These are phyloP conservation scores for Avena eriantha DNA, from an alignment of 176 grass and related monocot species.

Conservation along the genomic window DNA sequence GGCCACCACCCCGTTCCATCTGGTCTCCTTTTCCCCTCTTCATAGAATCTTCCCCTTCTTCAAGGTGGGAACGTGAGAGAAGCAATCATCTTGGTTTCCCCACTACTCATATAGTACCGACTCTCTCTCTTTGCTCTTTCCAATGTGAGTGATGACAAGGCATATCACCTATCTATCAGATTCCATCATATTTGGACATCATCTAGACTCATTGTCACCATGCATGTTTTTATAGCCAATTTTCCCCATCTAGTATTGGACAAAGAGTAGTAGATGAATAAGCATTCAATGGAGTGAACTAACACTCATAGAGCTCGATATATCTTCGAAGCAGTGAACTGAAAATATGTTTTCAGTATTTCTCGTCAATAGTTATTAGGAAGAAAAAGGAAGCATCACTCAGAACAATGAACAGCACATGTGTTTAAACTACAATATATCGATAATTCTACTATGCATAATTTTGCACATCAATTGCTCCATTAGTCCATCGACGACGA, in stretches of 20 bases:
- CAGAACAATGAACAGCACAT: neutral
- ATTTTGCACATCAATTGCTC: neutral
- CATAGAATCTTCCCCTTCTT: slow-evolving; percentile 17
- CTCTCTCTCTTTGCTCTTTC: slow-evolving; percentile 35
- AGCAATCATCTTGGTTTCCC: slow-evolving; percentile 36
- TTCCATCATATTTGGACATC: neutral
- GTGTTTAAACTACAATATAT: neutral
- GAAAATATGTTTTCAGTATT: neutral
- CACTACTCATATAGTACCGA: neutral
- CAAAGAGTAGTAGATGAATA: neutral
- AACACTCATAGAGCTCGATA: neutral
- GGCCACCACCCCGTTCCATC: slow-evolving; percentile 17
- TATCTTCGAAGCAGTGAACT: too few relatives aligned
- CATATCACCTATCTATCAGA: neutral
- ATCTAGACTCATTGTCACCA: neutral
- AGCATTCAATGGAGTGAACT: neutral
- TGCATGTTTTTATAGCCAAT: neutral
- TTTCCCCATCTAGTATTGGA: neutral
- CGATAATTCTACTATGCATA: neutral
- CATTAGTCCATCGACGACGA: neutral
- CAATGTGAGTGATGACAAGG: slow-evolving; percentile 23
- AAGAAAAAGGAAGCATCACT: neutral
- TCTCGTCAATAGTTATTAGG: neutral
- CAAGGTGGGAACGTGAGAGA: slow-evolving; percentile 30
- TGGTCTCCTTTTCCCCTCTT: neutral